Evolutionary conservation across 2,329 filamentous ascomycete genomes (phyloP).

Genomic region (Ascochyta koolunga): DNA sequence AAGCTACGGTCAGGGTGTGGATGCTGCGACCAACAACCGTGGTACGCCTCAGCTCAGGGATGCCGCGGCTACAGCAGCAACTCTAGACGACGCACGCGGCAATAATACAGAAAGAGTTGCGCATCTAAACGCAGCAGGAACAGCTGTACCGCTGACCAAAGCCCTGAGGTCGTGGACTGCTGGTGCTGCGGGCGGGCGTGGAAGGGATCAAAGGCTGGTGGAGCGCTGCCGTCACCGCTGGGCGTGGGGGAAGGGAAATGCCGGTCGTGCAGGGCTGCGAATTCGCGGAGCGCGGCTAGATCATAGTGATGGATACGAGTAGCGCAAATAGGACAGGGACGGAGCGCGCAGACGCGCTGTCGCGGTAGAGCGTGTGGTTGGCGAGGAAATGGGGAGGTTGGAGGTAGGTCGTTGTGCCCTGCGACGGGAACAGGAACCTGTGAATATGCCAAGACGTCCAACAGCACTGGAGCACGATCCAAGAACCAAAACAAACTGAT

Average conservation of each 20-base stretch:
- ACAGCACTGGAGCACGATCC: constrained; percentile 20
- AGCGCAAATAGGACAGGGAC: constrained; percentile 22
- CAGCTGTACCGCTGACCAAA: background rate
- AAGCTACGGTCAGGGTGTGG: constrained; percentile 21
- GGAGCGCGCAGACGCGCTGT: constrained; percentile 36
- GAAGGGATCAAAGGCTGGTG: constrained; percentile 6
- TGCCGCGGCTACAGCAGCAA: constrained; percentile 9
- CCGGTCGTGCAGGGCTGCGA: constrained; percentile 25
- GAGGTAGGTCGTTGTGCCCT: constrained; percentile 30
- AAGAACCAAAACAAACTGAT: constrained; percentile 30
- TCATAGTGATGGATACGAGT: constrained; percentile 28
- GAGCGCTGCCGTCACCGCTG: constrained; percentile 28
- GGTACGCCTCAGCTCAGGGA: constrained; percentile 14
- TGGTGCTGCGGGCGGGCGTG: background rate
- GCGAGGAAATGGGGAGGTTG: constrained; percentile 41
- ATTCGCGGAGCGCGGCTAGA: constrained; percentile 22
- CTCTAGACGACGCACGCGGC: constrained; percentile 2
- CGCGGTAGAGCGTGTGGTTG: constrained; percentile 18
- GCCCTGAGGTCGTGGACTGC: background rate
- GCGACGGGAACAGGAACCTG: constrained; percentile 12
- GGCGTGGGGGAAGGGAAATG: constrained; percentile 19
- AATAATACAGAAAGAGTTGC: constrained; percentile 1
- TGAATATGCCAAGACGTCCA: constrained; percentile 29
- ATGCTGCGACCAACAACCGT: constrained; percentile 15
- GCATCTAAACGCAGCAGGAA: background rate